A percentile compares a stretch with the other conserved stretches of the same genome.
These are phyloP conservation scores for Pseudonitzschia multiseries DNA, from an alignment of 108 stramenopile genomes.

Conservation along the genomic window DNA sequence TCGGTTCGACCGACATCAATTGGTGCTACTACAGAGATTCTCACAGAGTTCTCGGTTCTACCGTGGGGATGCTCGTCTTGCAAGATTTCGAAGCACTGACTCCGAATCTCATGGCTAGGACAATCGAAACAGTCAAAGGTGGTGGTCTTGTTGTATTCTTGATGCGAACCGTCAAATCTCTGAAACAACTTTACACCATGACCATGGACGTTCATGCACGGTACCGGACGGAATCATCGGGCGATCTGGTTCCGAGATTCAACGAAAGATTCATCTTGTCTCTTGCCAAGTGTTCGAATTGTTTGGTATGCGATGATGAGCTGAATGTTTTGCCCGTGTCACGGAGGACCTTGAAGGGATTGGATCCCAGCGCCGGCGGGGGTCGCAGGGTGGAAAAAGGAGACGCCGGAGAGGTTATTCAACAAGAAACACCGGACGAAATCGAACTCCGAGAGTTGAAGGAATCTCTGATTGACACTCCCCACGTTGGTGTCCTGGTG, in stretches of 20 bases:
- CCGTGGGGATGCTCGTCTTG: constrained; percentile 93
- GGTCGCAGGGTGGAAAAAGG: constrained; percentile 38
- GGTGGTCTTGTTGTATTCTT: constrained; percentile 97
- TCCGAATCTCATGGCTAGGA: constrained; percentile 97
- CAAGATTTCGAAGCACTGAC: constrained; percentile 99
- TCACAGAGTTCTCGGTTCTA: constrained; percentile 94
- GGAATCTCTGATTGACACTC: constrained; percentile 87
- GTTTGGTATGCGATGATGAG: constrained; percentile 98
- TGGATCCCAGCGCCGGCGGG: constrained; percentile 28
- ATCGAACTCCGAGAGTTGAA: constrained; percentile 82
- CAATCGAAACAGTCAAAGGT: constrained; percentile 97
- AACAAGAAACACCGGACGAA: constrained; percentile 58
- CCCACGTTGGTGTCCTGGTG: constrained; percentile 92
- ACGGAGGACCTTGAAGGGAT: constrained; percentile 46
- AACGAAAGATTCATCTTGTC: constrained; percentile 99
- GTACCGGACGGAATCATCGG: constrained; percentile 90
- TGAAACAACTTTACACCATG: constrained; percentile 98
- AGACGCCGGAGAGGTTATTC: constrained; percentile 63
- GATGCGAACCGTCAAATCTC: constrained; percentile 87
- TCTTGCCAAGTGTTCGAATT: constrained; percentile 83
- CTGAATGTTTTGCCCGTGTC: constrained; percentile 96
- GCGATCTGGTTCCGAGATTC: constrained; percentile 92
- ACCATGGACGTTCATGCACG: constrained; percentile 98
- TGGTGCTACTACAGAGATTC: constrained; percentile 99
- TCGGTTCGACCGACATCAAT: constrained; percentile 90